These are phyloP conservation scores for Fistulinella cinereoalba DNA, from an alignment of 1,284 basidiomycete genomes.

Conservation along the genomic window DNA sequence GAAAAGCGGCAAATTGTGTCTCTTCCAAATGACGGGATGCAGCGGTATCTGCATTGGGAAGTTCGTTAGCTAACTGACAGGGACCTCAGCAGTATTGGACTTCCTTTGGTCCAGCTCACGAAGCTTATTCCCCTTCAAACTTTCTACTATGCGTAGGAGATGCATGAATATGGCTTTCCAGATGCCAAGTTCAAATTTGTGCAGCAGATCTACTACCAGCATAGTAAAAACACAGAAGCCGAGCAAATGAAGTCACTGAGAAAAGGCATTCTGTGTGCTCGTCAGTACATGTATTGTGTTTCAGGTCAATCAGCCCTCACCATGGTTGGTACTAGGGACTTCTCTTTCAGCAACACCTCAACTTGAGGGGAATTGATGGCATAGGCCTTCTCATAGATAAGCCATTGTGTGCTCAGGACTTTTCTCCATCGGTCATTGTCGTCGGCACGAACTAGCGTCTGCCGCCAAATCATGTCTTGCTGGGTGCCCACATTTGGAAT, in stretches of 20 bases:
- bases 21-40: constrained; percentile 8
- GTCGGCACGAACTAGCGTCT: background rate
- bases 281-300: background rate
- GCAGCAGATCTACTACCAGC: constrained; percentile 22
- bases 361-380: constrained; percentile 10
- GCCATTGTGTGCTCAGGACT: constrained; percentile 5
- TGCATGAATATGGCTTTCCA: constrained; percentile 29
- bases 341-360: constrained; percentile 6
- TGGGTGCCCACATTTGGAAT: constrained; percentile 23
- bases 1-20: constrained; percentile 22
- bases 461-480: background rate
- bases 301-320: background rate
- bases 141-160: constrained; percentile 23
- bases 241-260: background rate
- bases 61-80: background rate
- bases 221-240: constrained; percentile 8
- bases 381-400: constrained; percentile 15
- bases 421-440: constrained; percentile 1
- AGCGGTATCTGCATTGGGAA: constrained; percentile 4
- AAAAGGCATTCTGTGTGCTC: constrained; percentile 19
- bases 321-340: constrained; percentile 18
- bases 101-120: constrained; percentile 7
- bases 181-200: constrained; percentile 23
- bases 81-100: background rate
- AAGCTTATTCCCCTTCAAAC: background rate